Conservation (phyloP, 306 rosid species). For the Urtica urens region DNA sequence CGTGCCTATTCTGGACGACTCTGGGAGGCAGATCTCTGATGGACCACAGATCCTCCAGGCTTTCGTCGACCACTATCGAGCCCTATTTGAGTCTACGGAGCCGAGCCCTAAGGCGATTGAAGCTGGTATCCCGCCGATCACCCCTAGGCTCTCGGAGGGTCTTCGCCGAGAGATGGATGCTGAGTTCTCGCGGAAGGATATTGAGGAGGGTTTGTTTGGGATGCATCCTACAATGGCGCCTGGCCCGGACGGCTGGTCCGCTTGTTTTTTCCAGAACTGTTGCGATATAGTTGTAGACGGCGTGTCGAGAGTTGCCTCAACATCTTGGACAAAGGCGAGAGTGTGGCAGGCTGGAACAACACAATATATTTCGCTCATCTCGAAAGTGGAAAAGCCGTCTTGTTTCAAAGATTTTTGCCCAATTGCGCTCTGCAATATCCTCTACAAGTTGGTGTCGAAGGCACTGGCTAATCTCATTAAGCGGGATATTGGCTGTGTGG, state of each 20-base stretch:
- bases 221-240: neutral
- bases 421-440: neutral
- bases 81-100: neutral
- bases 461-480: too few species aligned
- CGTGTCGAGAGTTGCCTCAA: too few species aligned
- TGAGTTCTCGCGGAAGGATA: neutral
- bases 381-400: neutral
- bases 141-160: neutral
- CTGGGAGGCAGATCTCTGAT: neutral
- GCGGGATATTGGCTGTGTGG: neutral
- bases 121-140: neutral
- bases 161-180: neutral
- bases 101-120: neutral
- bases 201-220: neutral
- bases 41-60: neutral
- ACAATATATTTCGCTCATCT: too few species aligned
- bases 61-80: neutral
- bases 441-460: too few species aligned
- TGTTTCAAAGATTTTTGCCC: neutral
- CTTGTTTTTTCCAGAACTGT: neutral
- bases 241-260: neutral
- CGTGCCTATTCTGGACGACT: neutral
- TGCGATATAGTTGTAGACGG: neutral
- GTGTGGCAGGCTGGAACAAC: too few species aligned
- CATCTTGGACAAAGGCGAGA: too few species aligned